Percentiles rank a stretch among this genome's conserved stretches.
Conservation (phyloP, 208 protist genomes). For the Crithidia mellificae region DNA sequence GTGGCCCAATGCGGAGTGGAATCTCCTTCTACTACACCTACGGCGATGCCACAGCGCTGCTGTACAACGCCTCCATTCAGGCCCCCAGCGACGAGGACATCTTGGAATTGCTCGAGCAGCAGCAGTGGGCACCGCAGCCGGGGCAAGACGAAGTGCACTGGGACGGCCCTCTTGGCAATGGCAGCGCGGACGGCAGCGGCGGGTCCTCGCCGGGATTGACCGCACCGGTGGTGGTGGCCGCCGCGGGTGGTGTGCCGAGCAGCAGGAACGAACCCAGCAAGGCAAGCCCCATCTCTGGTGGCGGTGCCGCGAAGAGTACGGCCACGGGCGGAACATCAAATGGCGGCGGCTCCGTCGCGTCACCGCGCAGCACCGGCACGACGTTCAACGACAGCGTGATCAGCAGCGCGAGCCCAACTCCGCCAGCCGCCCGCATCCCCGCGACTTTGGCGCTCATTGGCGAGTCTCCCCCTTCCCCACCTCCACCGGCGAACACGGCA, state of each 20-base stretch:
- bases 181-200: background rate
- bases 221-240: background rate
- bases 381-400: background rate
- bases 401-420: conserved; percentile 3
- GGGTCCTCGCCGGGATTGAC: background rate
- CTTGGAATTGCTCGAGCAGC: conserved; percentile 35
- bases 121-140: conserved; percentile 11
- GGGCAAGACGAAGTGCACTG: conserved; percentile 5
- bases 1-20: conserved; percentile 45
- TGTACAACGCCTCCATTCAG: conserved; percentile 63
- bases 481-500: no score
- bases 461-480: background rate
- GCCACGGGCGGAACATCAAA: conserved; percentile 2
- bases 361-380: background rate
- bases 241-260: no score
- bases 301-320: background rate
- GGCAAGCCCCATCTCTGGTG: no score
- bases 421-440: conserved; percentile 2
- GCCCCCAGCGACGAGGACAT: conserved; percentile 42
- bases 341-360: background rate
- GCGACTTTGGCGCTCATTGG: background rate
- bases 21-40: conserved; percentile 64
- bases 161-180: background rate
- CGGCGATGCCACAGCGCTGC: conserved; percentile 48
- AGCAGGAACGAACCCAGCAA: background rate